Evolutionary conservation across 73 alveolate genomes (phyloP).

Genomic region (Stentor roeselii): DNA sequence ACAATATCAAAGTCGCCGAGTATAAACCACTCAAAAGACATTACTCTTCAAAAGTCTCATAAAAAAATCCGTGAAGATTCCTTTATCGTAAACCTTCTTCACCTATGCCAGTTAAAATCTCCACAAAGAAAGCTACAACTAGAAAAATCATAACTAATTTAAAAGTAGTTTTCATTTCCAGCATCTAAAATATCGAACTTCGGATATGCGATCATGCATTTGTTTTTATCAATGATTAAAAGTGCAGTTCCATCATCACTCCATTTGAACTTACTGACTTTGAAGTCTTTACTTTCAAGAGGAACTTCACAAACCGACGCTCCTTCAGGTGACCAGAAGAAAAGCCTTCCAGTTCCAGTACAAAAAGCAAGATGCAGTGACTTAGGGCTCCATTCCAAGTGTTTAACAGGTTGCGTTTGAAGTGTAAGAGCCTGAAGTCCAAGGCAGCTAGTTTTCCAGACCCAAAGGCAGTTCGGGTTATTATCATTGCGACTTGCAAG

Average conservation of each 20-base stretch:
- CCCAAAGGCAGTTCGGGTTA: constrained; percentile 64
- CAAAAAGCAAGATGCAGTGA: constrained; percentile 71
- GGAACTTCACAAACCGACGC: constrained; percentile 86
- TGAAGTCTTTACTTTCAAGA: constrained; percentile 50
- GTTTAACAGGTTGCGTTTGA: constrained; percentile 70
- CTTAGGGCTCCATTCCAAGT: constrained; percentile 72
- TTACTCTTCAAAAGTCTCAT: too few species aligned
- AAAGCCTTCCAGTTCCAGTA: constrained; percentile 77
- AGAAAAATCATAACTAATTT: too few species aligned
- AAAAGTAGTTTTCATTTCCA: constrained; percentile 9
- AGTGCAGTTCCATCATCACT: constrained; percentile 81
- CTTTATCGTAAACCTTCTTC: too few species aligned
- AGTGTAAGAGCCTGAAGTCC: constrained; percentile 63
- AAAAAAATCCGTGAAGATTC: too few species aligned
- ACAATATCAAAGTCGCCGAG: too few species aligned
- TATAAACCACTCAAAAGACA: too few species aligned
- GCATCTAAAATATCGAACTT: constrained; percentile 51
- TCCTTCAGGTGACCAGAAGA: constrained; percentile 79
- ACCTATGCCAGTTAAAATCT: too few species aligned
- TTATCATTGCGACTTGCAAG: constrained; percentile 86
- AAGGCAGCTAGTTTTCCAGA: constrained; percentile 77
- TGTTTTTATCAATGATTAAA: constrained; percentile 67
- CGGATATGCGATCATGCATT: constrained; percentile 80
- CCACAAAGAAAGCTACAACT: too few species aligned
- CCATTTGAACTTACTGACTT: constrained; percentile 81